phyloP scores from a whole-genome alignment of 1,284 basidiomycete species.

The Psilocybe mexicana region DNA sequence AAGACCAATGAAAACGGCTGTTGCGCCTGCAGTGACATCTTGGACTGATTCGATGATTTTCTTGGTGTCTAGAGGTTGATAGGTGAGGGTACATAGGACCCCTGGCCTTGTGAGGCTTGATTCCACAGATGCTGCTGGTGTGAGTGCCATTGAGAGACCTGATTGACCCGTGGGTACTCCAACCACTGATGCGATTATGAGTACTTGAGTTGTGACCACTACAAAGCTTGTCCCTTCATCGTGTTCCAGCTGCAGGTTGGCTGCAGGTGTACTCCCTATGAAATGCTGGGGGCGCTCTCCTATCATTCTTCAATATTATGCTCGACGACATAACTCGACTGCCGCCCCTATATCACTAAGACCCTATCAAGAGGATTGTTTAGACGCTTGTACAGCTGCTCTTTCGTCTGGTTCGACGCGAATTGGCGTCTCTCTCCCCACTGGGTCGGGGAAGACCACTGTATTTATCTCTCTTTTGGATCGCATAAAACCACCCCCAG shows the following conservation, averaged over 20 bases:
- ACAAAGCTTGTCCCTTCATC: background rate
- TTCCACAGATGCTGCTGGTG: slow-evolving; percentile 46
- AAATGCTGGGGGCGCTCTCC: slow-evolving; percentile 6
- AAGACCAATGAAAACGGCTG: slow-evolving; percentile 71
- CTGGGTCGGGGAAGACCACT: slow-evolving; percentile 92
- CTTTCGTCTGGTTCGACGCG: slow-evolving; percentile 64
- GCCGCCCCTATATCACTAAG: slow-evolving; percentile 50
- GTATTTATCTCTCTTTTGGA: slow-evolving; percentile 85
- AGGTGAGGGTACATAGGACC: slow-evolving; percentile 61
- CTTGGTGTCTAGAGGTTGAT: slow-evolving; percentile 55
- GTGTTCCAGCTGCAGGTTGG: background rate
- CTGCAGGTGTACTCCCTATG: slow-evolving; percentile 5
- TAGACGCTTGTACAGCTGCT: slow-evolving; percentile 78
- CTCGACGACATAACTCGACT: slow-evolving; percentile 12
- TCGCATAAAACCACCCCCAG: slow-evolving; percentile 47
- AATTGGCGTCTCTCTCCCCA: slow-evolving; percentile 92
- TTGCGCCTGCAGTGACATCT: slow-evolving; percentile 68
- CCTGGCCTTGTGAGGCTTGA: slow-evolving; percentile 45
- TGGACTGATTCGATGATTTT: slow-evolving; percentile 61
- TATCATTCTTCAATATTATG: background rate
- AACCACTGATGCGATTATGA: background rate
- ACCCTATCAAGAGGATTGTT: slow-evolving; percentile 89
- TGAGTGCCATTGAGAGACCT: slow-evolving; percentile 16
- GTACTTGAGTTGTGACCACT: background rate
- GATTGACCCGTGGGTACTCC: background rate